Evolutionary conservation across 352 stramenopile genomes (phyloP).

Genomic region (Phytophthora podocarpi): DNA sequence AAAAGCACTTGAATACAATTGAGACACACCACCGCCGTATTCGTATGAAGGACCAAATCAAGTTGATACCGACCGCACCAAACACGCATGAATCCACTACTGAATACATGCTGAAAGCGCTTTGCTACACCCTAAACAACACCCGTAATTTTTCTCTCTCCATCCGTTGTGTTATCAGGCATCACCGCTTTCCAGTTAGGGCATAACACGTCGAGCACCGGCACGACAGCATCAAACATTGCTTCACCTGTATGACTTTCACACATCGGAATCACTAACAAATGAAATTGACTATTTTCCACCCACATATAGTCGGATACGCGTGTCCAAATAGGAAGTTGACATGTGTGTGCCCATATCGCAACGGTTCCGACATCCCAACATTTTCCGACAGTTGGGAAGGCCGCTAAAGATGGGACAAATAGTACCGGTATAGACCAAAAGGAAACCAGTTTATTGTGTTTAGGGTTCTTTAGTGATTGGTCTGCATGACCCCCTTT

Average conservation of each 20-base stretch:
- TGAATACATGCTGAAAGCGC: neutral
- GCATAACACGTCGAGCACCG: neutral
- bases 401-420: too few species aligned
- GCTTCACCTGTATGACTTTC: neutral
- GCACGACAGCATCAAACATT: neutral
- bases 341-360: conserved; percentile 1
- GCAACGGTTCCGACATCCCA: too few species aligned
- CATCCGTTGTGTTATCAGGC: neutral
- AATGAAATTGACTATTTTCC: neutral
- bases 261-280: neutral
- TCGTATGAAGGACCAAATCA: neutral
- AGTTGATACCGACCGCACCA: neutral
- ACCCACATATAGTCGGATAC: too few species aligned
- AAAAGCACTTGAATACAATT: too few species aligned
- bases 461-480: too few species aligned
- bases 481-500: too few species aligned
- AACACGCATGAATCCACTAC: neutral
- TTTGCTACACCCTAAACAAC: too few species aligned
- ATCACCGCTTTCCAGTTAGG: neutral
- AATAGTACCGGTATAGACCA: too few species aligned
- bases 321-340: conserved; percentile 1
- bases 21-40: too few species aligned
- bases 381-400: too few species aligned
- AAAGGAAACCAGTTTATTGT: too few species aligned
- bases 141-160: too few species aligned